phyloP scores from a whole-genome alignment of 306 rosid genomes.

The Quercus parvula region DNA sequence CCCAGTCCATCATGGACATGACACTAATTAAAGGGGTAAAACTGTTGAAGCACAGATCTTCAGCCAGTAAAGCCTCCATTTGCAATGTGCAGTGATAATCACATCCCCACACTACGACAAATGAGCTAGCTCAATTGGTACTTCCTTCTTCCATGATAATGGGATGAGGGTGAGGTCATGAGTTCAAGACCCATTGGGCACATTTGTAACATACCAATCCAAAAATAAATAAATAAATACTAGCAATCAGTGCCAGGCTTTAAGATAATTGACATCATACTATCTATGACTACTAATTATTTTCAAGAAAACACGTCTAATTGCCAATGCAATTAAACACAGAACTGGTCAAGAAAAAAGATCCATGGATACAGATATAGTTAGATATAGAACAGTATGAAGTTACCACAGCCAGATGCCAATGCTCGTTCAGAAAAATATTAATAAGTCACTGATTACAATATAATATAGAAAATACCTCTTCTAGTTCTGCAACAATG shows the following conservation, averaged over 20 bases:
- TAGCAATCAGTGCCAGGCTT: not conserved
- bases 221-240: not conserved
- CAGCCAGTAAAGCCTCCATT: not conserved
- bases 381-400: not conserved
- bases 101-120: not conserved
- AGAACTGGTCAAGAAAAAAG: not conserved
- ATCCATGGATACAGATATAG: not conserved
- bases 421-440: not conserved
- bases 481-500: slow-evolving; percentile 81
- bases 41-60: not conserved
- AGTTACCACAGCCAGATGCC: not conserved
- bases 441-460: slow-evolving; percentile 21
- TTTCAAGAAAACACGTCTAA: not conserved
- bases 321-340: not conserved
- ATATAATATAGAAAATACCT: slow-evolving; percentile 48
- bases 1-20: not conserved
- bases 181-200: too few species aligned
- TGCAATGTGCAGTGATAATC: not conserved
- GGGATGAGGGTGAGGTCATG: too few species aligned
- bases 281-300: not conserved
- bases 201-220: too few species aligned
- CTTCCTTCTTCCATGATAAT: too few species aligned
- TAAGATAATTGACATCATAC: not conserved
- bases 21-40: not conserved
- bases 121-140: too few species aligned